Conservation (phyloP, 345 rosid genomes). For the Lepidium didymum region DNA sequence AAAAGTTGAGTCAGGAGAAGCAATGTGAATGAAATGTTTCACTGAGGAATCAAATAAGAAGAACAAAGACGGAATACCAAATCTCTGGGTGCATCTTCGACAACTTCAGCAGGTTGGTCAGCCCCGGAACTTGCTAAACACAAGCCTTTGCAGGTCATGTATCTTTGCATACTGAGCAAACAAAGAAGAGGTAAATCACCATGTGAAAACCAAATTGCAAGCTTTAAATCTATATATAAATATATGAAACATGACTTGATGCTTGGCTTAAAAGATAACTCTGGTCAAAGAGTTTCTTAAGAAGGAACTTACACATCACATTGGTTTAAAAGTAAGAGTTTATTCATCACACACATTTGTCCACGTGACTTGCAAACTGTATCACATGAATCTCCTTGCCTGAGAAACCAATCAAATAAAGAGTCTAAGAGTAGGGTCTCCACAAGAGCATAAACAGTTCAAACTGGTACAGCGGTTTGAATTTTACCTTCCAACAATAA, state of each 20-base stretch:
- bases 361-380: constrained; percentile 72
- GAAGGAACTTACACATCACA: constrained; percentile 63
- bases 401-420: constrained; percentile 22
- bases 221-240: background rate
- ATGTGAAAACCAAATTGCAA: background rate
- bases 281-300: background rate
- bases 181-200: constrained; percentile 9
- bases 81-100: constrained; percentile 74
- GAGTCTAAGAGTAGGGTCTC: background rate
- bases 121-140: constrained; percentile 80
- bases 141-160: constrained; percentile 81
- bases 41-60: background rate
- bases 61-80: constrained; percentile 43
- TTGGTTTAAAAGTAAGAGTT: constrained; percentile 74
- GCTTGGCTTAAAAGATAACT: background rate
- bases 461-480: no score
- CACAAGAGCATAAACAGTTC: no score
- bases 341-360: constrained; percentile 79
- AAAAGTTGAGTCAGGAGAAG: background rate
- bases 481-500: constrained; percentile 64
- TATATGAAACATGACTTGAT: background rate
- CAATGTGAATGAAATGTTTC: background rate
- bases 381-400: constrained; percentile 93
- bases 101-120: constrained; percentile 97
- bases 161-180: constrained; percentile 57